Evolutionary conservation across 495 filamentous ascomycete species (phyloP), one percentile per base, ranked within the genome.

Genomic region (Daldinia decipiens): DNA sequence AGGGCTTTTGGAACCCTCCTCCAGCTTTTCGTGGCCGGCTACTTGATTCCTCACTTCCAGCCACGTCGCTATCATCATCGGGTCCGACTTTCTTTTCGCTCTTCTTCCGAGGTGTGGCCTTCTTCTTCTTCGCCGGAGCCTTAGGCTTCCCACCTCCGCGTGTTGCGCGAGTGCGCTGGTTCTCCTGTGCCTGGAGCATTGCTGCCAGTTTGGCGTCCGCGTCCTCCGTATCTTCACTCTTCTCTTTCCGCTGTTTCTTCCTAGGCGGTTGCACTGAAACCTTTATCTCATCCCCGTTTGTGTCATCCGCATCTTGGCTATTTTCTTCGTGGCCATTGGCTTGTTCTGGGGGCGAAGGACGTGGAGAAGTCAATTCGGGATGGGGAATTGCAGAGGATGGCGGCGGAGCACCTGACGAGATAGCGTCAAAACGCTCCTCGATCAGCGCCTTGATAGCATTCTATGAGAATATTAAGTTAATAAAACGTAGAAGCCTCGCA

Each of bases 161-260:
- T 0, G 93, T 97, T 17, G 90, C 83, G 19, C 94, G 86, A 21
- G 86, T 89, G 27, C 81, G 81, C 63, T 87, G 82, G 77, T 98
- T 97, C 83, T 95, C 93, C 79, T 97, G 91, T 2, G 93, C 95
- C 80, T 99, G 95, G 31, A 99, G 84, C 77, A 90, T 89, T 3
- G 93, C 93, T 2, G 95, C 95, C 62, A 94, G 86, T 8, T 89
- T 84, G 13, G 94, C 94, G 79, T 98, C 95, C 47, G 92, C 92
- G 62, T 97, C 93, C 59, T 82, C 81, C 65, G 68, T 78, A 45
- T 75, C 75, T 45, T 70, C 61, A 32, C 75, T 79, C 73, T 77
- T 79, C 63, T 84, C 86, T 47, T 85, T 87, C 77, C 91, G 90
- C 68, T 86, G 83, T 70, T 82, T 84, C 78, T 85, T 84, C 77